Evolutionary conservation across 345 rosid species (phyloP), one percentile per base, ranked within the genome.

Genomic region (Acer negundo): DNA sequence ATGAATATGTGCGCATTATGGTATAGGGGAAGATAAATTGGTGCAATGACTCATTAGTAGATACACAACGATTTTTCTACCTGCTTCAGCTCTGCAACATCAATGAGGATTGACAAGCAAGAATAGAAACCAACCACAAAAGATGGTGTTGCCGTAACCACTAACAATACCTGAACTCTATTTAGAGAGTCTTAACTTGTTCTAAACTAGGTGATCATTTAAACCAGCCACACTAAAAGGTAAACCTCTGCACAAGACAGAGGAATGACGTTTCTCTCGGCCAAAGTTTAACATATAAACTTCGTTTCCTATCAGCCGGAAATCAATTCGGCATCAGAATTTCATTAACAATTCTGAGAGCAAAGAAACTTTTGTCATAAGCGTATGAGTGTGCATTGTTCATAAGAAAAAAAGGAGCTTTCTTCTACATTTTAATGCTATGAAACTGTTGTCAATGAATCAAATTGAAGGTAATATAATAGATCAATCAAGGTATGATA

Each of bases 391-490:
- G 11, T 13, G 76, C 53, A 61, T 61, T 40, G 24, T 42, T 35
- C 1, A 13, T 35, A 58, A 61, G 61, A 0, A 46, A 19, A 26
- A 11, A 42, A 31, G 35, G 12, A 38, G 7, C 31, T n/a, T 40
- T 26, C 24, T 40, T 26, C 28, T 40, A 23, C 61, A 62, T 10
- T 46, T 28, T 22, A 24, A 6, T 3, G n/a, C 69, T 15, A 26
- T 23, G 56, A 62, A 62, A 73, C 68, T 38, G 24, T n/a, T 22
- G 63, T 66, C 35, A 38, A 53, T 5, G 63, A 65, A 35, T 66
- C 28, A 53, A 24, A 75, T 1, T 53, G 20, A 7, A 28, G 69
- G 51, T 53, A 65, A 66, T n/a, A n/a, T n/a, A n/a, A n/a, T n/a
- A n/a, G 38, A 66, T 35, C 51, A 20, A 31, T 38, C 64, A 75